Percentiles rank a stretch among this genome's conserved stretches.
Evolutionary conservation across 805 yeast genomes (phyloP).

Genomic region (Starmera dryadoides): DNA sequence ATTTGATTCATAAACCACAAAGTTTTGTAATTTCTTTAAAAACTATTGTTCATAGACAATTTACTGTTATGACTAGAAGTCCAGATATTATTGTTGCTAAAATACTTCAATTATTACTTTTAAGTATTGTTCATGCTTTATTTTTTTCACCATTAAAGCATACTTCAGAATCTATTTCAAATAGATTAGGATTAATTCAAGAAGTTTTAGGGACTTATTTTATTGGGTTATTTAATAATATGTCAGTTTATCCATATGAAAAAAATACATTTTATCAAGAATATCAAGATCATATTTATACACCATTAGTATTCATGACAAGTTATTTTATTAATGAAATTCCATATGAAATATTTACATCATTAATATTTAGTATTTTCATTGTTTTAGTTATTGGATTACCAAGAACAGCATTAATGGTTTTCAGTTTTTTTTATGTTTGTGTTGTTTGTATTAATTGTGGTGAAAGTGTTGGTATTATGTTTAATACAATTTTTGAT

Average conservation of each 20-base stretch:
- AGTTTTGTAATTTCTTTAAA: slow-evolving; percentile 25
- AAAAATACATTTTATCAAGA: slow-evolving; percentile 74
- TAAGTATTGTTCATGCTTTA: slow-evolving; percentile 59
- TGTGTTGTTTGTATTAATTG: slow-evolving; percentile 52
- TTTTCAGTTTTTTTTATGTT: slow-evolving; percentile 52
- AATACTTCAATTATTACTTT: slow-evolving; percentile 52
- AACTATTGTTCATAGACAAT: slow-evolving; percentile 27
- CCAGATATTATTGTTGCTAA: slow-evolving; percentile 59
- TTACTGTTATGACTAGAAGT: slow-evolving; percentile 34
- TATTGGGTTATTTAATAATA: slow-evolving; percentile 73
- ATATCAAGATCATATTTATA: slow-evolving; percentile 64
- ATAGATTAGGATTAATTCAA: slow-evolving; percentile 72
- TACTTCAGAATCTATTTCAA: slow-evolving; percentile 42
- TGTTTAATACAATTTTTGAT: slow-evolving; percentile 59
- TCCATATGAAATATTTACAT: slow-evolving; percentile 59
- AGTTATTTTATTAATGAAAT: slow-evolving; percentile 55
- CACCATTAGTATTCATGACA: slow-evolving; percentile 52
- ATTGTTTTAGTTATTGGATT: slow-evolving; percentile 66
- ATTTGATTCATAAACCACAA: slow-evolving; percentile 23
- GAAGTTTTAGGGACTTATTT: slow-evolving; percentile 66
- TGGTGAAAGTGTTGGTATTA: slow-evolving; percentile 77
- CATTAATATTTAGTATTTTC: slow-evolving; percentile 51
- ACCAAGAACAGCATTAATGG: slow-evolving; percentile 57
- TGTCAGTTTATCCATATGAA: slow-evolving; percentile 69
- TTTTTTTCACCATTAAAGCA: slow-evolving; percentile 57